These are phyloP conservation scores for Clavulina sp. DNA, from an alignment of 768 basidiomycete genomes.

Conservation along the genomic window DNA sequence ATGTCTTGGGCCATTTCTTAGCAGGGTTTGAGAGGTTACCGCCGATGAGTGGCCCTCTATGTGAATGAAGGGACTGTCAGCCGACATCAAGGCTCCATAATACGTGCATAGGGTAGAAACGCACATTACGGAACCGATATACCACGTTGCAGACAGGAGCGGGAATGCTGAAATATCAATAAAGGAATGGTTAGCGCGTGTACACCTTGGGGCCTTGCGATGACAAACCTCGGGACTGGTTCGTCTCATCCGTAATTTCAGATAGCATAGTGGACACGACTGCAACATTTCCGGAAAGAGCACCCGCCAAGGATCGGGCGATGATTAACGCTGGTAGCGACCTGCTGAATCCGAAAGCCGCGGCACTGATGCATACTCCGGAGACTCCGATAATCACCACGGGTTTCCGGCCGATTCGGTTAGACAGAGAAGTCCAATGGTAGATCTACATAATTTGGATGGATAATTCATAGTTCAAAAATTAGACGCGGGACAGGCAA, in stretches of 20 bases:
- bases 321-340: not conserved
- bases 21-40: constrained; percentile 8
- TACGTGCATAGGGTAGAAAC: not conserved
- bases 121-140: constrained; percentile 6
- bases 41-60: constrained; percentile 6
- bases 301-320: constrained; percentile 5
- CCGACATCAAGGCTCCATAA: too few species aligned
- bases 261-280: constrained; percentile 9
- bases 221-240: constrained; percentile 5
- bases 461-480: not conserved
- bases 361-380: constrained; percentile 5
- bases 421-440: constrained; percentile 1
- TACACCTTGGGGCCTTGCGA: too few species aligned
- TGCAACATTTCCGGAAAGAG: constrained; percentile 8
- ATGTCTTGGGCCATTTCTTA: constrained; percentile 6
- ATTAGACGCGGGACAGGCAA: not conserved
- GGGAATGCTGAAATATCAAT: constrained; percentile 7
- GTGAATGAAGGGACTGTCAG: not conserved
- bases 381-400: constrained; percentile 9
- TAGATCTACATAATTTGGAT: not conserved
- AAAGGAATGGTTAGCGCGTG: not conserved
- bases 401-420: constrained; percentile 9
- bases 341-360: constrained; percentile 6
- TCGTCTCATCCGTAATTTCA: constrained; percentile 10
- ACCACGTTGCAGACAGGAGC: constrained; percentile 3